Evolutionary conservation across 441 rosid genomes (phyloP), one percentile per base, ranked within the genome.

Genomic region (Theobroma grandiflorum): DNA sequence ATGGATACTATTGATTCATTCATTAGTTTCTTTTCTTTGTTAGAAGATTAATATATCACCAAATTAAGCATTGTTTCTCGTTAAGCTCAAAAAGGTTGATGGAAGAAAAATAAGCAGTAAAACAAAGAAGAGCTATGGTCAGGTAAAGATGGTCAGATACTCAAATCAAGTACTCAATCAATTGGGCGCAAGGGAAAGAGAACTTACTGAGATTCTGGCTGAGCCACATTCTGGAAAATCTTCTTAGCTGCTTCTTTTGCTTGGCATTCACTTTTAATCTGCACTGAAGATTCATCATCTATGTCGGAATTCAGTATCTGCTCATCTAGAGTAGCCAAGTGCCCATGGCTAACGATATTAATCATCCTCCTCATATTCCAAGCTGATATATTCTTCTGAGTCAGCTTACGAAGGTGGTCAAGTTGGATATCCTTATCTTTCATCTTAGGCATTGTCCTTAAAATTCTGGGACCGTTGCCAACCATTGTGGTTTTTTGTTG

Each of bases 211-310:
- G 74, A 75, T 4, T 87, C 88, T 33, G 91, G 85, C 86, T 85
- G 88, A 74, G 92, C 93, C 66, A 89, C 95, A 58, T 92, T 92
- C 40, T 81, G 80, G 64, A 86, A 90, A 62, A 93, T 91, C 88
- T 85, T 90, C 81, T 86, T 88, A 35, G 95, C 94, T 40, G 96
- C 95, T 74, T 90, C 92, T 22, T 86, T 85, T 57, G 96, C 95
- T 72, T 92, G 92, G 72, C 64, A 83, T 77, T 91, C 95, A 74
- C 87, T 92, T 75, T 86, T 81, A 61, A 93, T 93, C 80, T 78
- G 79, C 77, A 82, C 79, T 47, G 74, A 73, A 68, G 86, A 83
- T 77, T 90, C 93, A 58, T 90, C 89, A 81, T 84, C 92, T 45
- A 22, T 82, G 59, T 89, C 87, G 20, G 91, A 79, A 78, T 82